These are phyloP conservation scores for Nematocida minor DNA, from an alignment of 371 early-diverging fungal genomes.

Conservation along the genomic window DNA sequence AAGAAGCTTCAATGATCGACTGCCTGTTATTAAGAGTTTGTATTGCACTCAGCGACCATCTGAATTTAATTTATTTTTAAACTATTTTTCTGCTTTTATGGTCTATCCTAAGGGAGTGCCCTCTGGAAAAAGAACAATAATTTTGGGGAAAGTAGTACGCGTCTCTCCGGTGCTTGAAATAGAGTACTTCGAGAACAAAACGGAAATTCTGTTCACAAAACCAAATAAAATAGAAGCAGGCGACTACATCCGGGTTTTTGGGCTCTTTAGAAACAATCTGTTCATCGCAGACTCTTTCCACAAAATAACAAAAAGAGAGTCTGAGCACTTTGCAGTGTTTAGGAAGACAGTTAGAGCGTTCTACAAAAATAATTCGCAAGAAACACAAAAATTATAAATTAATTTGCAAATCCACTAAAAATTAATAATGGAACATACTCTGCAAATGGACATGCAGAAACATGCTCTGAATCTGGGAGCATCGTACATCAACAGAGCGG, in stretches of 20 bases:
- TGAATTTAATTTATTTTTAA: neutral
- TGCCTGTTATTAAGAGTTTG: too few relatives aligned
- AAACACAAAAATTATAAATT: too few relatives aligned
- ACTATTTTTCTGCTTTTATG: constrained; percentile 7
- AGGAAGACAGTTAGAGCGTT: neutral
- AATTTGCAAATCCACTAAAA: constrained; percentile 30
- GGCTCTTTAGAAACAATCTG: neutral
- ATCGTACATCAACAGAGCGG: constrained; percentile 80
- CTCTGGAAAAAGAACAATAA: neutral
- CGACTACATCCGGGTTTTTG: constrained; percentile 21
- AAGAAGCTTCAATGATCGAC: too few relatives aligned
- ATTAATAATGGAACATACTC: constrained; percentile 17
- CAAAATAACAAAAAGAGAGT: neutral
- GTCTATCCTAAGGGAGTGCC: neutral
- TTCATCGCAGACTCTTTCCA: constrained; percentile 18
- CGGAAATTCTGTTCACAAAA: neutral
- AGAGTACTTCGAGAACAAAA: neutral
- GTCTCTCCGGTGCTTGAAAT: neutral
- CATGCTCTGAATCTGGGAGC: constrained; percentile 76
- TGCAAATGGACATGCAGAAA: constrained; percentile 25
- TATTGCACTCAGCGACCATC: too few relatives aligned
- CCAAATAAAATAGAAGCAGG: neutral
- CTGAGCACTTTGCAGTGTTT: neutral
- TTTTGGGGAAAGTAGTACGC: constrained; percentile 10
- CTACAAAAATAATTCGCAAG: too few relatives aligned